These are phyloP conservation scores for Starmerella lactis-condensi DNA, from an alignment of 805 yeast species.

Conservation along the genomic window DNA sequence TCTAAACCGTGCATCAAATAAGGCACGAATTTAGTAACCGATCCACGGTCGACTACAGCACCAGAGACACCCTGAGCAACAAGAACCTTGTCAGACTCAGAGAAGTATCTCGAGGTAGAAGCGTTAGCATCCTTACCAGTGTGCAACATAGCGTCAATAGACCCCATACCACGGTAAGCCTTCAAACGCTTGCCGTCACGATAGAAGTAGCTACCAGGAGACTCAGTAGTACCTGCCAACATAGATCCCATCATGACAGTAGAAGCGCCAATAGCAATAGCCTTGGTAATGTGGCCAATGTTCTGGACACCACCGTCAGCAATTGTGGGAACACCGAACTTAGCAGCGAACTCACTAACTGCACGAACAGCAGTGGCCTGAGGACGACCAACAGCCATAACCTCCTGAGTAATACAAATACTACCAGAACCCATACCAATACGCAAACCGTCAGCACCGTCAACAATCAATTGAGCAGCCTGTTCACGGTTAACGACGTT, in stretches of 20 bases:
- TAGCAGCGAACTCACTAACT: slow-evolving; percentile 82
- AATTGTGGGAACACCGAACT: slow-evolving; percentile 94
- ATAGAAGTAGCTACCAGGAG: slow-evolving; percentile 96
- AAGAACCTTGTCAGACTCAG: slow-evolving; percentile 83
- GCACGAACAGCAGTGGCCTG: slow-evolving; percentile 97
- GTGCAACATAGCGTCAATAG: slow-evolving; percentile 93
- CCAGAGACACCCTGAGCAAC: slow-evolving; percentile 99
- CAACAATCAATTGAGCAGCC: slow-evolving; percentile 84
- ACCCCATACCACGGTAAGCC: slow-evolving; percentile 98
- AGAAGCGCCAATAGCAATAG: slow-evolving; percentile 90
- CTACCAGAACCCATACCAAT: slow-evolving; percentile 99
- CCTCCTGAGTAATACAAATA: slow-evolving; percentile 98
- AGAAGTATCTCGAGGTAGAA: slow-evolving; percentile 93
- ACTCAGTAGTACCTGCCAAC: slow-evolving; percentile 94
- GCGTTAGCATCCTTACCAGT: slow-evolving; percentile 83
- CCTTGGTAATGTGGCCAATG: slow-evolving; percentile 96
- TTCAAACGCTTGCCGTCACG: slow-evolving; percentile 96
- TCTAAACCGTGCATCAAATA: slow-evolving; percentile 88
- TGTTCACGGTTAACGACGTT: slow-evolving; percentile 98
- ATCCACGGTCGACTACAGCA: slow-evolving; percentile 90
- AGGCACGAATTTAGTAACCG: slow-evolving; percentile 81
- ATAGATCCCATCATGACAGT: slow-evolving; percentile 99
- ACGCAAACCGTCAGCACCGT: slow-evolving; percentile 96
- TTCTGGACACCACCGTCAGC: slow-evolving; percentile 99
- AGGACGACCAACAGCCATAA: slow-evolving; percentile 99